Conservation (phyloP, 1,284 basidiomycete species). For the Ceratobasidium sp. region DNA sequence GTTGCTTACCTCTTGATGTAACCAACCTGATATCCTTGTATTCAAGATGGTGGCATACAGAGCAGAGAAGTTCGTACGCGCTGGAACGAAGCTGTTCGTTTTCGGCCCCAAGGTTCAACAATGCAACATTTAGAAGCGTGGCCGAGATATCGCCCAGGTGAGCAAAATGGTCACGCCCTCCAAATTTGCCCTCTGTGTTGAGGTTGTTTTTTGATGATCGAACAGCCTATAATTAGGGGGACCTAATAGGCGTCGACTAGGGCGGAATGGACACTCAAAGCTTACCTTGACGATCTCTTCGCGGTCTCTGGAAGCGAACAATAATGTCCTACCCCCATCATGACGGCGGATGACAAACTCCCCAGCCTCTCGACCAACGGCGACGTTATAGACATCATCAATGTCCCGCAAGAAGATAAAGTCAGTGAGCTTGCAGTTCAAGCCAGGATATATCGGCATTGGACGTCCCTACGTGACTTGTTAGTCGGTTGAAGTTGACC, state of each 20-base stretch:
- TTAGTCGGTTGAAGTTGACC: background rate
- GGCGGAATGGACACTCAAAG: background rate
- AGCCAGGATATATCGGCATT: slow-evolving; percentile 67
- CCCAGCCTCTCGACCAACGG: slow-evolving; percentile 75
- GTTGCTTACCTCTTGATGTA: slow-evolving; percentile 70
- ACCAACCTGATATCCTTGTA: slow-evolving; percentile 77
- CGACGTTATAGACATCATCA: slow-evolving; percentile 85
- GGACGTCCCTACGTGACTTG: slow-evolving; percentile 58
- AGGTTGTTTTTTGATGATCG: slow-evolving; percentile 75
- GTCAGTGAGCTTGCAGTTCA: slow-evolving; percentile 79
- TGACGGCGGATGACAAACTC: slow-evolving; percentile 84
- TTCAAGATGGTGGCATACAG: slow-evolving; percentile 80
- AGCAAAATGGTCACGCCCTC: slow-evolving; percentile 71
- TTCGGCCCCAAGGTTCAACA: slow-evolving; percentile 77
- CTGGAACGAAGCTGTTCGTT: slow-evolving; percentile 80
- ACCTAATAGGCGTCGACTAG: background rate
- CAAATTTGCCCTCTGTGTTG: slow-evolving; percentile 65
- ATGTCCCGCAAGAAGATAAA: slow-evolving; percentile 81
- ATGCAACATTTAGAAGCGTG: slow-evolving; percentile 81
- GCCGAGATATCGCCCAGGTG: slow-evolving; percentile 85
- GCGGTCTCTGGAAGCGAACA: slow-evolving; percentile 73
- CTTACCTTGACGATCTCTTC: slow-evolving; percentile 80
- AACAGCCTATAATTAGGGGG: slow-evolving; percentile 62
- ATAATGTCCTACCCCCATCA: slow-evolving; percentile 73
- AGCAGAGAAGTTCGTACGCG: slow-evolving; percentile 80